A percentile compares a stretch with the other conserved stretches of the same genome.
Conservation (phyloP, 371 early-diverging fungal genomes). For the Mortierella sp. region DNA sequence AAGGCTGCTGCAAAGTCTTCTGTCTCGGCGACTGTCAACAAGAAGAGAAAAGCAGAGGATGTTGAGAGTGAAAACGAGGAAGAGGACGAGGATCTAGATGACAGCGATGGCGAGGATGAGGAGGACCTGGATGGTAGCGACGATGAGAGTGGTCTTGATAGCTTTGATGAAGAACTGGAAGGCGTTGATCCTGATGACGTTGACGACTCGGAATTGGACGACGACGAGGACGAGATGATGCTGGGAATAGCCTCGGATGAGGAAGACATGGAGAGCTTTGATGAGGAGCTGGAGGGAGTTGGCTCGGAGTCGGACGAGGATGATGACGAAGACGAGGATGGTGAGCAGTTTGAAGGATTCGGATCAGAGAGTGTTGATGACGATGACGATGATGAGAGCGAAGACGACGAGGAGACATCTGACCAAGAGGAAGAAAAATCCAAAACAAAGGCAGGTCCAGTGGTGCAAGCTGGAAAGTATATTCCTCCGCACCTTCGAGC, state of each 20-base stretch:
- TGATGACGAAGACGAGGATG: conserved; percentile 18
- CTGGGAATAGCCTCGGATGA: conserved; percentile 12
- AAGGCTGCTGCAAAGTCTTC: conserved; percentile 1
- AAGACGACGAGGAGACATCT: conserved; percentile 32
- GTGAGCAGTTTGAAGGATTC: conserved; percentile 27
- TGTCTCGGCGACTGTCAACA: conserved; percentile 2
- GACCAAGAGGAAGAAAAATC: conserved; percentile 47
- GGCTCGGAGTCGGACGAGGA: conserved; percentile 25
- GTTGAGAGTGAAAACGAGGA: conserved; percentile 34
- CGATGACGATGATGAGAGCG: conserved; percentile 26
- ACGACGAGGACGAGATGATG: conserved; percentile 23
- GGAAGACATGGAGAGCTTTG: conserved; percentile 49
- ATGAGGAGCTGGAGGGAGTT: conserved; percentile 43
- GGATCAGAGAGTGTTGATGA: conserved; percentile 32
- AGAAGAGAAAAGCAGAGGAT: conserved; percentile 35
- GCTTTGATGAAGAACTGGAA: conserved; percentile 54
- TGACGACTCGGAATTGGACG: conserved; percentile 41
- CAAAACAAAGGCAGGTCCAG: conserved; percentile 37
- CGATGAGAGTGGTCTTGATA: conserved; percentile 32
- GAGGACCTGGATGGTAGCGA: conserved; percentile 11
- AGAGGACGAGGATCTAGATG: conserved; percentile 20
- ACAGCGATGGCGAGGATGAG: conserved; percentile 14
- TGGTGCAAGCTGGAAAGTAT: conserved; percentile 72
- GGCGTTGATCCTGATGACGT: conserved; percentile 45
- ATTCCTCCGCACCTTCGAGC: conserved; percentile 93